Evolutionary conservation across 495 filamentous ascomycete species (phyloP).

Genomic region (Astrocystis sublimbata): DNA sequence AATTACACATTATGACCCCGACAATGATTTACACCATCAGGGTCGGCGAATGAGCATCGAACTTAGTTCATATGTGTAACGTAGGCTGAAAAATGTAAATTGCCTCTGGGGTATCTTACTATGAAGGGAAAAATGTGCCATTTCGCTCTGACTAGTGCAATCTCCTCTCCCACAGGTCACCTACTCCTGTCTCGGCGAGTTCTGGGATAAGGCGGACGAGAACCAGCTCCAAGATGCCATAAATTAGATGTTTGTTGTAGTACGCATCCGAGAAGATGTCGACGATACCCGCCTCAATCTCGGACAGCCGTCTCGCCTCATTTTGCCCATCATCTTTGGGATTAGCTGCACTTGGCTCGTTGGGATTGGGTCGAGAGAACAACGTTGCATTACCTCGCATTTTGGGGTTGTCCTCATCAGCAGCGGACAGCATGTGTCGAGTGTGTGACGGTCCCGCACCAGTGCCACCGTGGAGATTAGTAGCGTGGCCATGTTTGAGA

Average conservation of each 20-base stretch:
- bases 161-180: conserved; percentile 72
- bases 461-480: conserved; percentile 27
- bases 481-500: conserved; percentile 25
- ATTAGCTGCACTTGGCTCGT: conserved; percentile 30
- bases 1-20: not conserved
- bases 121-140: not conserved
- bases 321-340: conserved; percentile 34
- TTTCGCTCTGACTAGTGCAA: conserved; percentile 47
- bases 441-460: conserved; percentile 34
- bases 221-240: conserved; percentile 72
- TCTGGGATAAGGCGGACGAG: conserved; percentile 82
- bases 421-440: too few relatives aligned
- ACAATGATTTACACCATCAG: not conserved
- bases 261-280: conserved; percentile 79
- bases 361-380: conserved; percentile 22
- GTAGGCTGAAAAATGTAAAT: not conserved
- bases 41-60: not conserved
- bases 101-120: not conserved
- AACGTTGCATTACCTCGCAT: conserved; percentile 39
- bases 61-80: not conserved
- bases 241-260: conserved; percentile 87
- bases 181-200: conserved; percentile 69
- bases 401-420: conserved; percentile 39
- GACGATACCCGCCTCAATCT: conserved; percentile 60
- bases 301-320: conserved; percentile 39